A percentile compares a stretch with the other conserved stretches of the same genome.
Conservation (phyloP, 2,329 filamentous ascomycete genomes). For the Neonectria magnoliae region DNA sequence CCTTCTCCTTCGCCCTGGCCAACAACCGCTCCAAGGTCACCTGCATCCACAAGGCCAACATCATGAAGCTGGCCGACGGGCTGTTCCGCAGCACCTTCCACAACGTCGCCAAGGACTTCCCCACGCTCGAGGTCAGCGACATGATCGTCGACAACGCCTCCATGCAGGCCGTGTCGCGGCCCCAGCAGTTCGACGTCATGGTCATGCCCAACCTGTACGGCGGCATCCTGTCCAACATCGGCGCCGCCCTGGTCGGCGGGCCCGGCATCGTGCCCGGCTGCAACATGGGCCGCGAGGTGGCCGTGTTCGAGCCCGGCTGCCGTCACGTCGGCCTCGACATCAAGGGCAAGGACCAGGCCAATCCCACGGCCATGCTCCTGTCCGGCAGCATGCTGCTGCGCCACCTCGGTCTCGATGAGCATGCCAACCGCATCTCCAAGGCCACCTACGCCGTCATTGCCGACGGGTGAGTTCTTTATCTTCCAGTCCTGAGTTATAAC, state of each 20-base stretch:
- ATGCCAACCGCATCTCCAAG: constrained; percentile 98
- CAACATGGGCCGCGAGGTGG: constrained; percentile 99
- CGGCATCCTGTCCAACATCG: constrained; percentile 98
- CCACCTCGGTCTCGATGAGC: constrained; percentile 96
- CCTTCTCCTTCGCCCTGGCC: constrained; percentile 95
- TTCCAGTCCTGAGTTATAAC: too few species aligned
- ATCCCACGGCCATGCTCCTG: constrained; percentile 94
- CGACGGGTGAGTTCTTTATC: constrained; percentile 76
- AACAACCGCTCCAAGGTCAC: constrained; percentile 99
- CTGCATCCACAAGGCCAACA: constrained; percentile 99
- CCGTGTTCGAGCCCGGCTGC: constrained; percentile 98
- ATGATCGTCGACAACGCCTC: constrained; percentile 99
- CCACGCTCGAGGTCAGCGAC: constrained; percentile 94
- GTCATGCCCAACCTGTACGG: constrained; percentile 99
- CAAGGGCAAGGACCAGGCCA: constrained; percentile 99
- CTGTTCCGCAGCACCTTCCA: constrained; percentile 99
- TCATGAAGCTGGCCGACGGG: constrained; percentile 99
- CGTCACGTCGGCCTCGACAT: constrained; percentile 99
- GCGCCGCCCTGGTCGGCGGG: constrained; percentile 94
- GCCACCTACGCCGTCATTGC: constrained; percentile 81
- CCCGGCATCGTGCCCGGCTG: constrained; percentile 97
- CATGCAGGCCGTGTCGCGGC: constrained; percentile 97
- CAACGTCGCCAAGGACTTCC: constrained; percentile 91
- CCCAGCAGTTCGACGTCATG: constrained; percentile 99
- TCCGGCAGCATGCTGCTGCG: constrained; percentile 97